These are phyloP conservation scores for Cordyceps cateniannulata DNA, from an alignment of 2,329 filamentous ascomycete genomes.

Conservation along the genomic window DNA sequence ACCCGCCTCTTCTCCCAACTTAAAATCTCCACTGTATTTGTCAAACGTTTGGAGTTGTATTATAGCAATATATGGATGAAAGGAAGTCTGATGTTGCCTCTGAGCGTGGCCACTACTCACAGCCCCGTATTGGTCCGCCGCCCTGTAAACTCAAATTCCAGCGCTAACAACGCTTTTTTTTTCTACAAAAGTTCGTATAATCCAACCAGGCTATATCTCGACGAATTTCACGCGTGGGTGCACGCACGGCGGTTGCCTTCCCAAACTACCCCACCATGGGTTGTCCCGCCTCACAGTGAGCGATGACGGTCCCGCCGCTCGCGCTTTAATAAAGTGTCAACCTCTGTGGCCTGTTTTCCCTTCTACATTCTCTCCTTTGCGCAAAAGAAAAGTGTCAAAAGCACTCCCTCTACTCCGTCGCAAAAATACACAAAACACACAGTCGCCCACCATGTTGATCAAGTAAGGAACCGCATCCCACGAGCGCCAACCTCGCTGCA, in stretches of 20 bases:
- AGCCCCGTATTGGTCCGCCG: neutral
- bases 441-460: slow-evolving; percentile 36
- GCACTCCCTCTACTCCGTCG: neutral
- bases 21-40: slow-evolving; percentile 32
- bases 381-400: neutral
- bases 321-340: neutral
- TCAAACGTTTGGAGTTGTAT: slow-evolving; percentile 19
- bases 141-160: neutral
- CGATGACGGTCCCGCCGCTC: slow-evolving; percentile 6
- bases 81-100: neutral
- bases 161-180: neutral
- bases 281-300: neutral
- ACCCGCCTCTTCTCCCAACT: neutral
- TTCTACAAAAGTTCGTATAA: neutral
- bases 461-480: slow-evolving; percentile 34
- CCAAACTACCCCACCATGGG: neutral
- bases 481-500: neutral
- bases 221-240: neutral
- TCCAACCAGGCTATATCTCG: neutral
- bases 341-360: neutral
- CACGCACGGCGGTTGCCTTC: neutral
- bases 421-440: neutral
- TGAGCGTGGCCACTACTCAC: neutral
- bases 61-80: slow-evolving; percentile 13
- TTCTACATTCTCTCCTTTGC: neutral